These are phyloP conservation scores for Linaria vulgaris DNA, from an alignment of 257 asterid genomes.

Conservation along the genomic window DNA sequence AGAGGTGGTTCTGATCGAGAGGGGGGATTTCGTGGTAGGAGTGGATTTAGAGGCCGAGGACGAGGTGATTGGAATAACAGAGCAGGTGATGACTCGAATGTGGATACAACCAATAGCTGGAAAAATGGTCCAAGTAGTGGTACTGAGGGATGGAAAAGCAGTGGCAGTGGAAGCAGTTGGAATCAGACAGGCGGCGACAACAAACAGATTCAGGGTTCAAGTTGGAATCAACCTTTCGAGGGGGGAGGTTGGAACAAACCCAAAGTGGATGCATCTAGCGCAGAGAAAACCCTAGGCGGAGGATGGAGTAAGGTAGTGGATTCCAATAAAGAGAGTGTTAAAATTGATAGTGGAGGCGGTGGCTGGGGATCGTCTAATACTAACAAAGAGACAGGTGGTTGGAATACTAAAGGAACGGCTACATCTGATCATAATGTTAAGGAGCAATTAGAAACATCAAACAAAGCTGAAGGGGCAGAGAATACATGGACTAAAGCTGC, in stretches of 20 bases:
- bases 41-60: slow-evolving; percentile 64
- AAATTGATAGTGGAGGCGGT: slow-evolving; percentile 25
- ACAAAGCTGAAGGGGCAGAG: slow-evolving; percentile 10
- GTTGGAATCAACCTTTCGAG: slow-evolving; percentile 1
- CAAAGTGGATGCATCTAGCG: slow-evolving; percentile 34
- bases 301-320: slow-evolving; percentile 30
- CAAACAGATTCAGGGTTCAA: slow-evolving; percentile 28
- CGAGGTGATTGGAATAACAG: slow-evolving; percentile 66
- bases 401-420: slow-evolving; percentile 13
- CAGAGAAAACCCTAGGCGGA: slow-evolving; percentile 27
- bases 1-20: slow-evolving; percentile 38
- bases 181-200: not conserved
- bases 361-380: slow-evolving; percentile 35
- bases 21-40: slow-evolving; percentile 55
- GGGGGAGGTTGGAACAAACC: slow-evolving; percentile 33
- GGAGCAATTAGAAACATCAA: too few species aligned
- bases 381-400: slow-evolving; percentile 21
- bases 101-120: slow-evolving; percentile 52
- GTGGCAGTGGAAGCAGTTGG: slow-evolving; percentile 40
- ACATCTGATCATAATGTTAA: slow-evolving; percentile 10
- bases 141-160: slow-evolving; percentile 51
- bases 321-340: slow-evolving; percentile 26
- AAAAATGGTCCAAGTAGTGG: slow-evolving; percentile 36
- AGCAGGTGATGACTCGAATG: slow-evolving; percentile 54
- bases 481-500: slow-evolving; percentile 26